Base-by-base conservation (phyloP, 148 eudicot species). In the Tetragonia tetragonoides region DNA sequence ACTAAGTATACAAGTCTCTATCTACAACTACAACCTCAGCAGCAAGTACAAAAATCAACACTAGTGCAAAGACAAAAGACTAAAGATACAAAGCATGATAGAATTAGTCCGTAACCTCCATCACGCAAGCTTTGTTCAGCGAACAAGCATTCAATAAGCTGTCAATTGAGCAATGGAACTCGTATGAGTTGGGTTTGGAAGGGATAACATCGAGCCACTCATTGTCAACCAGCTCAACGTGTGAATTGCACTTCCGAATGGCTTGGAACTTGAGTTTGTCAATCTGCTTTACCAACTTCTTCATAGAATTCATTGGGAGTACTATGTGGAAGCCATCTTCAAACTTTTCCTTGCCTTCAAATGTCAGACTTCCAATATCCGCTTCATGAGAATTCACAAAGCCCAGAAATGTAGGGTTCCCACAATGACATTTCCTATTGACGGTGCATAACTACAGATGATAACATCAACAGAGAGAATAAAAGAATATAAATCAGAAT, bases 141-240 rank as follows among this genome's bases (percentile, higher is more conserved):
- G 86, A 68, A 83, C 83, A 84, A 42, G 82, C 77, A 76, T 72
- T 78, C 84, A 93, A 75, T 57, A 84, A 85, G 63, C 83, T 84
- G 62, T 83, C 82, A 66, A 95, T 85, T n/a, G 99, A 95, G 82
- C 86, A 83, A 10, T 24, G 79, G 67, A 95, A 81, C 93, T 91
- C 97, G 24, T 81, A 91, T 0, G 99, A 91, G 84, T 92, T 95
- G 54, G 85, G 86, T 23, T 87, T 70, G 10, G 90, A 77, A 70
- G 99, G 85, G 24, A 81, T 73, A n/a, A 92, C 71, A 57, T 92
- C 92, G 34, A 91, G 78, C 97, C 96, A 95, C 46, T 86, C 85
- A 79, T 92, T 85, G 75, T 89, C 88, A 38, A 87, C 88, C 85
- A 84, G 88, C 89, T 90, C 88, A 46, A 90, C 89, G 53, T 90